Base-by-base conservation (phyloP, 805 yeast genomes). In the Candida gorgasii region DNA sequence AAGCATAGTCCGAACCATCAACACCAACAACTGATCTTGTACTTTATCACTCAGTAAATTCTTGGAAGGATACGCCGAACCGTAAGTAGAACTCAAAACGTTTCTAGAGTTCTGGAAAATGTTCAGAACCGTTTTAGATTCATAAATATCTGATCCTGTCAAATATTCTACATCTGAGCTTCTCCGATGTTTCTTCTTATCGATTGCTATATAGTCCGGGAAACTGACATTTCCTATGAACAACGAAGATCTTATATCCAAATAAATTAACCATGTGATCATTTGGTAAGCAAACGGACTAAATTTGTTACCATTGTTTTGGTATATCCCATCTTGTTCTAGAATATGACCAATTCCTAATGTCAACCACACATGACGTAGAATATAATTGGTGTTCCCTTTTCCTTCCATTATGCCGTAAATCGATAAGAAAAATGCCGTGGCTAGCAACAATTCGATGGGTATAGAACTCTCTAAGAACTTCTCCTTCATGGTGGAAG, bases 151-250 rank as follows among this genome's bases (percentile, higher is more conserved):
- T 12, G 33, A 16, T 7, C 19, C 43, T 12, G 38, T 40, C 14
- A 40, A 26, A 18, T 40, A 40, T 13, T 22, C 43, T 5, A 40
- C 43, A 19, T 40, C 39, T 8, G 15, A 11, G 32, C 24, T 40
- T 7, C 19, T 31, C 5, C n/a, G 39, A 6, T 31, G 32, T n/a
- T 30, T 39, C 23, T 30, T 26, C 16, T 20, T 12, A 13, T 40
- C 43, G 15, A 40, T 15, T n/a, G 26, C 30, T 5, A 40, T 40
- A 19, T 40, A 40, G n/a, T 40, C 43, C n/a, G 43, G 43, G 33
- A 40, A 40, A 13, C 12, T 32, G 18, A 40, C 24, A 20, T 40
- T 40, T 13, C 43, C 43, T 12, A 33, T 24, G 33, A 40, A 40
- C 16, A 40, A 19, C 4, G 43, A 32, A 4, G 39, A 32, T 20